Conservation (phyloP, 1,284 basidiomycete species). For the Hemileia vastatrix region DNA sequence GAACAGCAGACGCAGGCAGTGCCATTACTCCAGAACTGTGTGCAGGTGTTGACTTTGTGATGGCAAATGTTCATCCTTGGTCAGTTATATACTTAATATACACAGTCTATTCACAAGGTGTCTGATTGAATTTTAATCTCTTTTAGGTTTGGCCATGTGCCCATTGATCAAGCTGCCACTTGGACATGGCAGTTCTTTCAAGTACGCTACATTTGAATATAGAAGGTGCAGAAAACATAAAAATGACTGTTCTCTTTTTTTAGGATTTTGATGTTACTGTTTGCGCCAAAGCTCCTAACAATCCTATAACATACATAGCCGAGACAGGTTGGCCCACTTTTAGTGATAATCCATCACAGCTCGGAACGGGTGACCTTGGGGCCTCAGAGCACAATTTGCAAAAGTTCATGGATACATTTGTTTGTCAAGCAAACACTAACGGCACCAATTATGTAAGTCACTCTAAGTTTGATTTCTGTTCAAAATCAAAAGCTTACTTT, state of each 20-base stretch:
- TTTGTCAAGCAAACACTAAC: slow-evolving; percentile 74
- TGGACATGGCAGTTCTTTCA: slow-evolving; percentile 59
- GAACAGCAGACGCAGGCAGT: slow-evolving; percentile 80
- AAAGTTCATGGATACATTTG: slow-evolving; percentile 70
- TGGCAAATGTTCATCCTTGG: slow-evolving; percentile 72
- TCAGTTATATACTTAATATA: slow-evolving; percentile 19
- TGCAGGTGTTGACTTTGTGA: slow-evolving; percentile 58
- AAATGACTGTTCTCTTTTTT: slow-evolving; percentile 22
- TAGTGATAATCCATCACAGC: slow-evolving; percentile 17
- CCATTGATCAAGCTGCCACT: slow-evolving; percentile 58
- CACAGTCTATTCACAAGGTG: not conserved
- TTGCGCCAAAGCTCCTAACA: slow-evolving; percentile 50
- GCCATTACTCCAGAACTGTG: slow-evolving; percentile 68
- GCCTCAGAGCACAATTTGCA: slow-evolving; percentile 63
- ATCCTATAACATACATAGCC: slow-evolving; percentile 63
- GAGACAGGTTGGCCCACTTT: slow-evolving; percentile 91
- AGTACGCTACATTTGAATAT: too few species aligned
- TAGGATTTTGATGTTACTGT: slow-evolving; percentile 33
- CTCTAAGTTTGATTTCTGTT: not conserved
- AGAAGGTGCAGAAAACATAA: too few species aligned
- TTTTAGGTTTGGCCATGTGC: slow-evolving; percentile 54
- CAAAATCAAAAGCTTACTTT: not conserved
- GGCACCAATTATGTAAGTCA: slow-evolving; percentile 55
- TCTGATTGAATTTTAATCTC: not conserved
- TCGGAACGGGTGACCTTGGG: slow-evolving; percentile 55